phyloP scores from a whole-genome alignment of 495 filamentous ascomycete genomes.

The Hypoxylon lienhwacheense region DNA sequence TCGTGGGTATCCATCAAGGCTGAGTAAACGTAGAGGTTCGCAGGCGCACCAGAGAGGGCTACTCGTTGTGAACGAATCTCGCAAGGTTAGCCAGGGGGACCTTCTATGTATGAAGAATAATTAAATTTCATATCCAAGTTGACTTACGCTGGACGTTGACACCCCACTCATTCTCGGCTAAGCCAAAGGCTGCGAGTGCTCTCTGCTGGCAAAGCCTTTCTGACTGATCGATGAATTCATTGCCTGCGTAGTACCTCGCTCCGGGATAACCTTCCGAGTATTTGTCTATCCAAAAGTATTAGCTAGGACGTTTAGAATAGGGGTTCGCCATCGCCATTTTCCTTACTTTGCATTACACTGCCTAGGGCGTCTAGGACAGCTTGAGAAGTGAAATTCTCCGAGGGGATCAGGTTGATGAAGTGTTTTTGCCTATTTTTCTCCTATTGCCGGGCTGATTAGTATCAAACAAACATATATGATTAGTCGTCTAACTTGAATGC shows the following conservation, averaged over 20 bases:
- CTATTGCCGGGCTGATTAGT: slow-evolving; percentile 48
- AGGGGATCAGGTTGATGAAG: slow-evolving; percentile 98
- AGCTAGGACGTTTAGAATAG: slow-evolving; percentile 7
- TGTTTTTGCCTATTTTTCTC: slow-evolving; percentile 95
- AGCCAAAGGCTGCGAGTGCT: slow-evolving; percentile 81
- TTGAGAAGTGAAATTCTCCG: slow-evolving; percentile 98
- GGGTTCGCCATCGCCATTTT: background rate
- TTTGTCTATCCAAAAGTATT: slow-evolving; percentile 66
- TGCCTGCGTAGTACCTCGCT: slow-evolving; percentile 95
- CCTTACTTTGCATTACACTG: slow-evolving; percentile 96
- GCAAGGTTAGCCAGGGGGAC: slow-evolving; percentile 10
- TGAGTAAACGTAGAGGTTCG: slow-evolving; percentile 94
- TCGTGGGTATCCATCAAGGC: slow-evolving; percentile 91
- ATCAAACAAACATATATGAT: slow-evolving; percentile 3
- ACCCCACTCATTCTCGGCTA: slow-evolving; percentile 88
- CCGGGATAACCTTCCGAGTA: slow-evolving; percentile 99
- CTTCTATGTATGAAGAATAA: background rate
- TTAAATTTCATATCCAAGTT: background rate
- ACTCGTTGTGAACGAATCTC: background rate
- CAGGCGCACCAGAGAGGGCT: slow-evolving; percentile 95
- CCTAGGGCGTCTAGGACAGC: slow-evolving; percentile 94
- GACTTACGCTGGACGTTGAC: slow-evolving; percentile 92
- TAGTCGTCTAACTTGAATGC: no score
- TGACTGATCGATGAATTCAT: slow-evolving; percentile 90
- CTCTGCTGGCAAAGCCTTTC: slow-evolving; percentile 88